Evolutionary conservation across 306 rosid species (phyloP), one percentile per base, ranked within the genome.

Genomic region (Begonia peltatifolia): DNA sequence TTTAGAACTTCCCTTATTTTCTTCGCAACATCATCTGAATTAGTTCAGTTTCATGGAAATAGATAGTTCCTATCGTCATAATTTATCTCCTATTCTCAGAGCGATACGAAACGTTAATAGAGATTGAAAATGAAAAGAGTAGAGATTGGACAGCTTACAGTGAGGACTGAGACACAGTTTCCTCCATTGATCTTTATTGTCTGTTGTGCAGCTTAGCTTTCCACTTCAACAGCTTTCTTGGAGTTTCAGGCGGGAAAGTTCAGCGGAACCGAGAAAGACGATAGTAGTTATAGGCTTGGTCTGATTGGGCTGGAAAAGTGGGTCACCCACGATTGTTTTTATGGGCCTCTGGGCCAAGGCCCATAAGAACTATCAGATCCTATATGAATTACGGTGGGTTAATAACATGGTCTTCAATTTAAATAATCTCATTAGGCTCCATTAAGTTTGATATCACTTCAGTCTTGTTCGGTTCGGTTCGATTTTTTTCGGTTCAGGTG

Each of bases 21-120:
- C 76, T 54, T 42, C 57, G 11, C 43, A 53, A 53, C 47, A 48
- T 14, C 52, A 53, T 57, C 69, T 60, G 62, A 38, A 52, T 50
- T 49, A 12, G 48, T 12, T 44, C n/a, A 44, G 6, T 11, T 10
- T 10, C 54, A 58, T 14, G 18, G 50, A 41, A 61, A 15, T 2
- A 16, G 8, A 4, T 16, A 49, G 22, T 49, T 12, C 38, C 38
- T 6, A 16, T 49, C 9, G 15, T 48, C 4, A 2, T 48, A 8
- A 14, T 14, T 50, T 49, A 5, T 14, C 11, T 49, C 53, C 23
- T 17, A 49, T 13, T 2, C 4, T 44, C 6, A 5, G 38, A 30
- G 3, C 38, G 38, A 25, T 25, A 25, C 35, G 1, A 1, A 25
- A 25, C 35, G 35, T 6, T 25, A 25, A 25, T 30, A 30, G 38